Evolutionary conservation across 768 basidiomycete species (phyloP).

Genomic region (Rhodosporidiobolus sp.): DNA sequence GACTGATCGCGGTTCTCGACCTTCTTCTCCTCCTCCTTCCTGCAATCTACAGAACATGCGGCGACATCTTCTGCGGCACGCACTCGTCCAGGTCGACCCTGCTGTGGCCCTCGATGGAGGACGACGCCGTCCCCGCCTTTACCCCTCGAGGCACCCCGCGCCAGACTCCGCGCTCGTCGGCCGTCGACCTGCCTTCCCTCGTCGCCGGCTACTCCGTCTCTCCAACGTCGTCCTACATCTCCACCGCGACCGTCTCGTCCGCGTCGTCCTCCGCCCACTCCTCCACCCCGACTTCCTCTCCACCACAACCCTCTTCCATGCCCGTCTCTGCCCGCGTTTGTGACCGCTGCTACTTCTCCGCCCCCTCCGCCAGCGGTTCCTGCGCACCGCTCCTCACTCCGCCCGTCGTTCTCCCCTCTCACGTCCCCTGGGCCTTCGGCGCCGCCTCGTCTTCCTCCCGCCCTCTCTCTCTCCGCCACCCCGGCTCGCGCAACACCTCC

Average conservation of each 20-base stretch:
- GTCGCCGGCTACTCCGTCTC: conserved; percentile 17
- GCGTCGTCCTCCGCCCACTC: neutral
- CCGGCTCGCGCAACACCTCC: conserved; percentile 4
- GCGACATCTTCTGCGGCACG: conserved; percentile 31
- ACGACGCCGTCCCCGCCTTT: conserved; percentile 12
- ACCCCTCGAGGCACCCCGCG: conserved; percentile 34
- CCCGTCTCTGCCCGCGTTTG: conserved; percentile 30
- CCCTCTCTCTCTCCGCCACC: conserved; percentile 25
- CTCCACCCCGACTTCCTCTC: conserved; percentile 13
- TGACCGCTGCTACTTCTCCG: conserved; percentile 36
- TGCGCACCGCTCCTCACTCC: conserved; percentile 16
- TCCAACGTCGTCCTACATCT: conserved; percentile 21
- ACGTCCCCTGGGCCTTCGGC: conserved; percentile 6
- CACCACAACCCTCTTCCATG: conserved; percentile 10
- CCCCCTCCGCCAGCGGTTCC: neutral
- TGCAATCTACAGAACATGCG: conserved; percentile 31
- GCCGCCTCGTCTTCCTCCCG: neutral
- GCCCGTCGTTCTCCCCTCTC: conserved; percentile 3
- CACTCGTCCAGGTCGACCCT: conserved; percentile 37
- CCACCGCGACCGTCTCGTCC: conserved; percentile 14
- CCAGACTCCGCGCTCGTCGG: conserved; percentile 34
- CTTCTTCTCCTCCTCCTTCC: neutral
- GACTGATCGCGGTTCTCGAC: neutral
- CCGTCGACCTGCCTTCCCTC: conserved; percentile 36
- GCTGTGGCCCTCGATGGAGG: conserved; percentile 27